phyloP scores from a whole-genome alignment of 768 basidiomycete species.

The Termitomyces sp. region DNA sequence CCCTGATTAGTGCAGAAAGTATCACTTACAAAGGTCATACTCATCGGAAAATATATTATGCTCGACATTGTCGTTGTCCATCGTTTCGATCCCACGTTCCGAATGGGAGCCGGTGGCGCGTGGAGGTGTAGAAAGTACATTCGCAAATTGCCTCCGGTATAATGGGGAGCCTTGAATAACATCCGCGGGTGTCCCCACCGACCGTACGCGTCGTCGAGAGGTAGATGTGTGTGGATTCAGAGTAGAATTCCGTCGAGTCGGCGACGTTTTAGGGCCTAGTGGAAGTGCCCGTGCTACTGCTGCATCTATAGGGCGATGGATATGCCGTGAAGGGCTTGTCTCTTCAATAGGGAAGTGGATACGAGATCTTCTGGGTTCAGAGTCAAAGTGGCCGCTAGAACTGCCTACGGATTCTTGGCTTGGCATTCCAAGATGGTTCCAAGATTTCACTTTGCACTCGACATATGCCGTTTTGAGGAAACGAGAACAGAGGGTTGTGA shows the following conservation, averaged over 20 bases:
- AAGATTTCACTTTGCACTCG: background rate
- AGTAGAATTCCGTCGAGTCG: constrained; percentile 8
- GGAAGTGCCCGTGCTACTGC: constrained; percentile 1
- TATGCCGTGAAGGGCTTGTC: constrained; percentile 6
- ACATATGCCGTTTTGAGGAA: background rate
- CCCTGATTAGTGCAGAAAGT: background rate
- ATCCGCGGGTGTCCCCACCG: constrained; percentile 11
- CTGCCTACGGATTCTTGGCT: constrained; percentile 10
- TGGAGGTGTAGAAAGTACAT: constrained; percentile 9
- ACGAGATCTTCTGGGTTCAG: constrained; percentile 14
- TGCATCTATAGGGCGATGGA: constrained; percentile 6
- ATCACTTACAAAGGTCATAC: constrained; percentile 68
- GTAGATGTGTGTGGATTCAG: constrained; percentile 10
- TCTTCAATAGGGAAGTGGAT: constrained; percentile 18
- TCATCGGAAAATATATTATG: constrained; percentile 60
- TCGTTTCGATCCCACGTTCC: constrained; percentile 2
- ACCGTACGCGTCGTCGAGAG: constrained; percentile 15
- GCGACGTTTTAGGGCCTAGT: constrained; percentile 1
- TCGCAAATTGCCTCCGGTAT: constrained; percentile 2
- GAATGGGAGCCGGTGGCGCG: constrained; percentile 5
- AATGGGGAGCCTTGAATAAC: constrained; percentile 2
- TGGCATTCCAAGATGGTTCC: constrained; percentile 1
- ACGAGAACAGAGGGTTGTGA: background rate
- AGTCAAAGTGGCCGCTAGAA: constrained; percentile 10
- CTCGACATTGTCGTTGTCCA: constrained; percentile 7